These are phyloP conservation scores for Aspergillus egyptiacus DNA, from an alignment of 495 filamentous ascomycete genomes.

Conservation along the genomic window DNA sequence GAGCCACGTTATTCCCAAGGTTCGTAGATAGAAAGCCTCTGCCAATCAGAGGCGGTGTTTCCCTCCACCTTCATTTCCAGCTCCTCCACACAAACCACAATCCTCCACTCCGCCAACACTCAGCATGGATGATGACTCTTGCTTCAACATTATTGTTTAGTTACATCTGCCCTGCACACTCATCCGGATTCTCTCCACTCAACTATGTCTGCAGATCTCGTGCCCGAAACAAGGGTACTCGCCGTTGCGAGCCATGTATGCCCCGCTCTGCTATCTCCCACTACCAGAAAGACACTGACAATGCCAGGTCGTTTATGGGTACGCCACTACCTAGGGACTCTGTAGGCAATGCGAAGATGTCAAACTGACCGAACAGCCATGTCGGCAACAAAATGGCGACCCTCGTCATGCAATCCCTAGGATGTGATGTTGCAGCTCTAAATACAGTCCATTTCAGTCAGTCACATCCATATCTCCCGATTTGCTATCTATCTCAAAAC, in stretches of 20 bases:
- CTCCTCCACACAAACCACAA: neutral
- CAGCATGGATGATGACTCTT: slow-evolving; percentile 1
- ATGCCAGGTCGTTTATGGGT: slow-evolving; percentile 71
- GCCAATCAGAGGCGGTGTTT: slow-evolving; percentile 3
- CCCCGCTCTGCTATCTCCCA: neutral
- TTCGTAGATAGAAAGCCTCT: neutral
- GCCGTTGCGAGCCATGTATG: slow-evolving; percentile 93
- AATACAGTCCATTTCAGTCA: slow-evolving; percentile 95
- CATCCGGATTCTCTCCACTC: neutral
- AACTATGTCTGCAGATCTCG: slow-evolving; percentile 37
- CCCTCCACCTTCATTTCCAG: too few species aligned
- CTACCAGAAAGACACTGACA: slow-evolving; percentile 15
- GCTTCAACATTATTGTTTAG: neutral
- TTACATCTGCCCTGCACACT: neutral
- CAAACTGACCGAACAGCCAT: slow-evolving; percentile 52
- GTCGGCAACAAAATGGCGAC: slow-evolving; percentile 95
- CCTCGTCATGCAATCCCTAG: slow-evolving; percentile 85
- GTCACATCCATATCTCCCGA: slow-evolving; percentile 14
- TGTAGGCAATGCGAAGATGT: neutral
- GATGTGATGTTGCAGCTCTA: slow-evolving; percentile 85
- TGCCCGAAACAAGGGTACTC: slow-evolving; percentile 83
- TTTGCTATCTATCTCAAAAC: neutral
- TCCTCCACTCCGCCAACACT: slow-evolving; percentile 1
- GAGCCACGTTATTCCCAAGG: too few species aligned
- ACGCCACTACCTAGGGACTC: slow-evolving; percentile 31